These are phyloP conservation scores for Talaromyces ruber DNA, from an alignment of 495 filamentous ascomycete genomes.

Conservation along the genomic window DNA sequence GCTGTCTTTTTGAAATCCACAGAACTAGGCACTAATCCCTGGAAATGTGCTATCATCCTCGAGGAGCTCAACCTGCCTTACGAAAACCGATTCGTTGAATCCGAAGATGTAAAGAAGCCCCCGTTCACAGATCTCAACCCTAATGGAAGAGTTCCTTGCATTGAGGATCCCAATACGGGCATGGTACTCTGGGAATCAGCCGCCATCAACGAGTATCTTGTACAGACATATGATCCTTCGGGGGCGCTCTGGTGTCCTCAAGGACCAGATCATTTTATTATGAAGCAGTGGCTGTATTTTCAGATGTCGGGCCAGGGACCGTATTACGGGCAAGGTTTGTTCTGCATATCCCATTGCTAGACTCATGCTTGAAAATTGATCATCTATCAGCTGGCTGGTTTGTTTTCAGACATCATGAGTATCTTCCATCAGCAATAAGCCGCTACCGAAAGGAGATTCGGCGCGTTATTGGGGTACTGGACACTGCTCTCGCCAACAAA, in stretches of 20 bases:
- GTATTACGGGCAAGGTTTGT: conserved; percentile 2
- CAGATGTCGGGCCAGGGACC: conserved; percentile 3
- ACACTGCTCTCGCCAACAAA: background rate
- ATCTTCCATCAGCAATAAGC: background rate
- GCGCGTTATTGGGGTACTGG: background rate
- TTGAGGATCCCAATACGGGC: conserved; percentile 50
- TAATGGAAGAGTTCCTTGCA: conserved; percentile 46
- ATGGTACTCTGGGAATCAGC: conserved; percentile 53
- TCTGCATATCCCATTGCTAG: background rate
- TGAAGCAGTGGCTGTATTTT: conserved; percentile 2
- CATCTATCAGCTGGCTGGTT: background rate
- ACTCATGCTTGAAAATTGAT: background rate
- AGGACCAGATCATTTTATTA: background rate
- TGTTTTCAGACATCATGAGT: background rate
- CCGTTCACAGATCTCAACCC: conserved; percentile 46
- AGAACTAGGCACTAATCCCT: conserved; percentile 38
- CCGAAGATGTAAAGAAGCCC: conserved; percentile 40
- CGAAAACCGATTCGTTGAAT: conserved; percentile 24
- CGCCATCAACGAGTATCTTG: conserved; percentile 52
- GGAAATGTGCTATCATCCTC: conserved; percentile 48
- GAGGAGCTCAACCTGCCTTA: conserved; percentile 46
- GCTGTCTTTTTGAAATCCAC: background rate
- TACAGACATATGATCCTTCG: conserved; percentile 49
- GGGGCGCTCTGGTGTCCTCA: background rate
- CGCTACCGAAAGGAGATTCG: background rate